Evolutionary conservation across 495 filamentous ascomycete genomes (phyloP), one percentile per base, ranked within the genome.

Genomic region (Hypoxylon fuscum): DNA sequence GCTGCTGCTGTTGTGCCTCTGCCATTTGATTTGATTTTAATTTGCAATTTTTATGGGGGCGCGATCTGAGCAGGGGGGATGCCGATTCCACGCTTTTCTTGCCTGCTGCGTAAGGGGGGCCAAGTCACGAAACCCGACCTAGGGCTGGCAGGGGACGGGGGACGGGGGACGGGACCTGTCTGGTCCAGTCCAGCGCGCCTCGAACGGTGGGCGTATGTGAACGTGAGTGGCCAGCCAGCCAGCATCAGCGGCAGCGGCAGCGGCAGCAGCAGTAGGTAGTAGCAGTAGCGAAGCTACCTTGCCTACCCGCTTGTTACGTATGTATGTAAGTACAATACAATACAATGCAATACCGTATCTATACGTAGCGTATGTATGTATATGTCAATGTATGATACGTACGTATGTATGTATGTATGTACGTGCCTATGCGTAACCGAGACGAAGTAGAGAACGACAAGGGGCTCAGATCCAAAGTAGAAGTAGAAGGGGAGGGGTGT

Each of bases 21-120:
- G 69, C 69, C 69, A 70, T 72, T 70, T 72, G 66, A 70, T 72
- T 72, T 72, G 69, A 72, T 66, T 72, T 72, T 72, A 69, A 72
- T 69, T 72, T 72, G 59, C 66, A 72, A 64, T 66, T 68, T 66
- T 70, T 64, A 66, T 66, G 69, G 69, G 69, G 69, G 60, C 60
- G 59, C 66, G 63, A 71, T 67, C 63, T 67, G 67, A 72, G 62
- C 69, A 72, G 69, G 69, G n/a, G 69, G 69, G 59, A 65, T 18
- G 64, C 67, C 66, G 59, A 68, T 65, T 69, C 69, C 60, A 72
- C 57, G 66, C 54, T 55, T 44, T 55, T 49, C 21, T 34, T 50
- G 49, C 59, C n/a, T 61, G 61, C 69, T 68, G 69, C 69, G 67
- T 69, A 70, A 61, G 68, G 69, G 68, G 67, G 68, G 62, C 69